Evolutionary conservation across 768 basidiomycete species (phyloP).

Genomic region (Omphalotus guepiniiformis): DNA sequence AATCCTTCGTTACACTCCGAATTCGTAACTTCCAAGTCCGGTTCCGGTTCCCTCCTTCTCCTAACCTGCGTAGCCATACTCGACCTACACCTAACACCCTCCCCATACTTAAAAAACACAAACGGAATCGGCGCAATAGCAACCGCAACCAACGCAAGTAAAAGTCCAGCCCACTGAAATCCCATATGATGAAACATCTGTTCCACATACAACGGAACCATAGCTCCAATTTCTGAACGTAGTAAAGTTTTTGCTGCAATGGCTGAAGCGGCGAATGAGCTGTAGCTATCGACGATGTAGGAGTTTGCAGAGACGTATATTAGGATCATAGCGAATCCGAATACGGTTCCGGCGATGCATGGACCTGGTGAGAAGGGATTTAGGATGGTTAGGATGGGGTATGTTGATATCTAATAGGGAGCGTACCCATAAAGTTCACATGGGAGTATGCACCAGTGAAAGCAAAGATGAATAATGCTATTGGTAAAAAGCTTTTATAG

Average conservation of each 20-base stretch:
- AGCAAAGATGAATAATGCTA: slow-evolving; percentile 40
- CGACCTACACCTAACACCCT: slow-evolving; percentile 28
- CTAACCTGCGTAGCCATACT: slow-evolving; percentile 11
- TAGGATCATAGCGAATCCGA: slow-evolving; percentile 39
- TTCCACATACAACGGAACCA: slow-evolving; percentile 34
- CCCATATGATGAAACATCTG: slow-evolving; percentile 40
- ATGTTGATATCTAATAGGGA: no score
- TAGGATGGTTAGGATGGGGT: background rate
- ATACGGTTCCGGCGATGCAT: slow-evolving; percentile 32
- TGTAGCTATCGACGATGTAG: slow-evolving; percentile 42
- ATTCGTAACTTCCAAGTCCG: no score
- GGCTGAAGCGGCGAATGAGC: slow-evolving; percentile 38
- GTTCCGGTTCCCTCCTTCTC: no score
- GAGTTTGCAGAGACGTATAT: slow-evolving; percentile 41
- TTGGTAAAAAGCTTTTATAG: slow-evolving; percentile 36
- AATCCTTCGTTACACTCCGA: no score
- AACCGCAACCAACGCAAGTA: slow-evolving; percentile 29
- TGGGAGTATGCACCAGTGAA: slow-evolving; percentile 37
- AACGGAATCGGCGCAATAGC: slow-evolving; percentile 36
- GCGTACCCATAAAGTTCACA: slow-evolving; percentile 35
- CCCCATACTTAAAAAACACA: slow-evolving; percentile 37
- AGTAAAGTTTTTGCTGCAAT: slow-evolving; percentile 41
- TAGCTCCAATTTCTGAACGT: slow-evolving; percentile 32
- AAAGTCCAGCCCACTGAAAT: slow-evolving; percentile 35
- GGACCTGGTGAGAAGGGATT: slow-evolving; percentile 24